These are phyloP conservation scores for Porodaedalea pini DNA, from an alignment of 1,284 basidiomycete species.

Conservation along the genomic window DNA sequence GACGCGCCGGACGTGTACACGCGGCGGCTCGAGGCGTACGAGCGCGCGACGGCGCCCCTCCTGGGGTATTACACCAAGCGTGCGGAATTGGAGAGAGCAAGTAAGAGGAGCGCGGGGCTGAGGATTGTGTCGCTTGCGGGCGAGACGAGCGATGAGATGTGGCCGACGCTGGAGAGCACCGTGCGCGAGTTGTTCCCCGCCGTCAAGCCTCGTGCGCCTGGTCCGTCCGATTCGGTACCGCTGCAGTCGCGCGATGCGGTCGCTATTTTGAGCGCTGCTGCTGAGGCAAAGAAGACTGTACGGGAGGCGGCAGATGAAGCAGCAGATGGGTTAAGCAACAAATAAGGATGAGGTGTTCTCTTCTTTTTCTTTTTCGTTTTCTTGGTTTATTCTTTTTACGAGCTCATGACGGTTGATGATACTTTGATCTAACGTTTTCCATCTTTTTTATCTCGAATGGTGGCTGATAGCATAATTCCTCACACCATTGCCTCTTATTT, in stretches of 20 bases:
- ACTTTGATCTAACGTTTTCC: neutral
- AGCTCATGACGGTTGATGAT: too few species aligned
- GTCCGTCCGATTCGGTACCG: neutral
- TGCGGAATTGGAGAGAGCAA: slow-evolving; percentile 80
- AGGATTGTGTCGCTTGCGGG: slow-evolving; percentile 77
- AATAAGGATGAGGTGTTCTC: neutral
- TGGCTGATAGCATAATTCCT: too few species aligned
- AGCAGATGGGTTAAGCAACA: neutral
- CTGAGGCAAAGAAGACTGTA: slow-evolving; percentile 6
- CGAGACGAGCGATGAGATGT: slow-evolving; percentile 88
- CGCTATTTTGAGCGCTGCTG: slow-evolving; percentile 12
- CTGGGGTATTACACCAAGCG: slow-evolving; percentile 42
- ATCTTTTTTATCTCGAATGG: neutral
- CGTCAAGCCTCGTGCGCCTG: slow-evolving; percentile 43
- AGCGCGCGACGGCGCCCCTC: slow-evolving; percentile 3
- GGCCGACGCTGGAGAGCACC: slow-evolving; percentile 72
- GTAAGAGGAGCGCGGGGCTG: slow-evolving; percentile 71
- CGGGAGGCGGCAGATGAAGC: neutral
- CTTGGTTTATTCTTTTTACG: neutral
- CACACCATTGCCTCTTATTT: too few species aligned
- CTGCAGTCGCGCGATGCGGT: slow-evolving; percentile 1
- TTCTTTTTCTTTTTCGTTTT: neutral
- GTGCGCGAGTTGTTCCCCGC: slow-evolving; percentile 56
- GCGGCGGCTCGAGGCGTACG: slow-evolving; percentile 7
- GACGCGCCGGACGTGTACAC: slow-evolving; percentile 72